Conservation (phyloP, 768 basidiomycete species). For the Xanthoconium purpureum region DNA sequence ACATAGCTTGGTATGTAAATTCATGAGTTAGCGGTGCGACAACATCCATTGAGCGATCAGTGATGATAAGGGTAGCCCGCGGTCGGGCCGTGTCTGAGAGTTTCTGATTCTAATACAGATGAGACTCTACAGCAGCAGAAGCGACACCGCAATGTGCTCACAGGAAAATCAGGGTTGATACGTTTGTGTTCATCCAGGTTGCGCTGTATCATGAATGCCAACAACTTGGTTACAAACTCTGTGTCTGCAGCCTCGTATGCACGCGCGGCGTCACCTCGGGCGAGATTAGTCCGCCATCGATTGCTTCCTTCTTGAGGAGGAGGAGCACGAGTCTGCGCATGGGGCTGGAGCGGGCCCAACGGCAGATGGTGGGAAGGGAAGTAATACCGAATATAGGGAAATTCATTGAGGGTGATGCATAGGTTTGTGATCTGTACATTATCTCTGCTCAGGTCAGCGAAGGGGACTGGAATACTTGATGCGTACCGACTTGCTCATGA, state of each 20-base stretch:
- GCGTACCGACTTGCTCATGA: slow-evolving; percentile 63
- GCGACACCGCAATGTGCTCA: slow-evolving; percentile 37
- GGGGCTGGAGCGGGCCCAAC: slow-evolving; percentile 76
- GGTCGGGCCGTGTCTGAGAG: slow-evolving; percentile 55
- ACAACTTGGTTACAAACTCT: slow-evolving; percentile 74
- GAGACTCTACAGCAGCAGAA: not conserved
- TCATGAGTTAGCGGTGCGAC: slow-evolving; percentile 90
- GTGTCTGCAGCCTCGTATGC: slow-evolving; percentile 67
- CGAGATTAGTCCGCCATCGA: slow-evolving; percentile 81
- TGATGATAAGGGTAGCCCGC: slow-evolving; percentile 81
- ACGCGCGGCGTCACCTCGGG: slow-evolving; percentile 66
- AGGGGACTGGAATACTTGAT: not conserved
- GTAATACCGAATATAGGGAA: slow-evolving; percentile 92
- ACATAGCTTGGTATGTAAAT: slow-evolving; percentile 99
- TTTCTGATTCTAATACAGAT: slow-evolving; percentile 40
- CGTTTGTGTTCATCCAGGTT: slow-evolving; percentile 87
- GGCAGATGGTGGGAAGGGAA: slow-evolving; percentile 78
- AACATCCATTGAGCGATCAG: slow-evolving; percentile 95
- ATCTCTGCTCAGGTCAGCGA: slow-evolving; percentile 1
- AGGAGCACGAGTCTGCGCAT: slow-evolving; percentile 60
- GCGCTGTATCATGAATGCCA: slow-evolving; percentile 83
- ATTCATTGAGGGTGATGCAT: slow-evolving; percentile 87
- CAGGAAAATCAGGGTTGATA: slow-evolving; percentile 82
- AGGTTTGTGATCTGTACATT: slow-evolving; percentile 72
- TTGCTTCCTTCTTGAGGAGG: slow-evolving; percentile 60